Evolutionary conservation across 1,284 basidiomycete species (phyloP), one percentile per base, ranked within the genome.

Genomic region (Pulchroboletus neoregius): DNA sequence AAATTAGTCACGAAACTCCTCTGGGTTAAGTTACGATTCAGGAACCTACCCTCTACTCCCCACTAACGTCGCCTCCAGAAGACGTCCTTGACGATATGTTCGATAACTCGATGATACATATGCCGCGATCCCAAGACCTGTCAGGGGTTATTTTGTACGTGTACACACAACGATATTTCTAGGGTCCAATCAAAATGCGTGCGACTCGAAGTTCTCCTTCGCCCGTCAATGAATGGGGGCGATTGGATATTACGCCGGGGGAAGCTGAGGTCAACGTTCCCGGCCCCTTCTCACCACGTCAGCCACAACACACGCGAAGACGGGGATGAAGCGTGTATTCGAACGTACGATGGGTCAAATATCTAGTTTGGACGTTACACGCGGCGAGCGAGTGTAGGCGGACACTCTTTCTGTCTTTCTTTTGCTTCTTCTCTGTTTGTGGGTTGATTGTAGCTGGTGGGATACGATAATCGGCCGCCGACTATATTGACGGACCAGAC

Each of bases 301-400:
- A 27, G 45, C n/a, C n/a, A n/a, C n/a, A n/a, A n/a, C n/a, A n/a
- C n/a, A n/a, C n/a, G n/a, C n/a, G n/a, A n/a, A n/a, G n/a, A n/a
- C n/a, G n/a, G 53, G 45, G 56, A 58, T 51, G 44, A 54, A 54
- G 26, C 9, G 16, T 36, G 38, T 39, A 30, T 28, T 30, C 20
- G n/a, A 41, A 33, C 16, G 24, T 20, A 13, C 22, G 8, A 32
- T n/a, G n/a, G n/a, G n/a, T n/a, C n/a, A n/a, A n/a, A n/a, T n/a
- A n/a, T n/a, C n/a, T n/a, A n/a, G n/a, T n/a, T n/a, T n/a, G n/a
- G n/a, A n/a, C n/a, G n/a, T n/a, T n/a, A n/a, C n/a, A n/a, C n/a
- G n/a, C n/a, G n/a, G n/a, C n/a, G n/a, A n/a, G n/a, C n/a, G n/a
- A n/a, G n/a, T n/a, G n/a, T n/a, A n/a, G n/a, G n/a, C n/a, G n/a